Evolutionary conservation across 2,329 filamentous ascomycete species (phyloP).

Genomic region (Aspergillus arachidicola): DNA sequence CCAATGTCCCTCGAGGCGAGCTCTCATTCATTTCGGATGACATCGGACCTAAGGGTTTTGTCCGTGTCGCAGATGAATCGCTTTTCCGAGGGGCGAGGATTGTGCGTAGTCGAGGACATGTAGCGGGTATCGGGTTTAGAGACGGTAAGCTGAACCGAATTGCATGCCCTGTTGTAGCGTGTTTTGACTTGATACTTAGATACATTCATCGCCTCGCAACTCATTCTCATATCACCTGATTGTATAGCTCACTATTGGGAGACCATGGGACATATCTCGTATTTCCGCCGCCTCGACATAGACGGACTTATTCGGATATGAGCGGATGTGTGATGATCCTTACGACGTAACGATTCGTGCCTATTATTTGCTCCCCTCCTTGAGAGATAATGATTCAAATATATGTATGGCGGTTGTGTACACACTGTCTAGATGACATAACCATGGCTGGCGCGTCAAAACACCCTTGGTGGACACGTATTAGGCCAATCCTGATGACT

Average conservation of each 20-base stretch:
- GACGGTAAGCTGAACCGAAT: conserved; percentile 61
- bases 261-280: conserved; percentile 49
- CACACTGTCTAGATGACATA: not conserved
- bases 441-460: not conserved
- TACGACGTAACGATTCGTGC: conserved; percentile 16
- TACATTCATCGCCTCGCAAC: conserved; percentile 69
- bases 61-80: conserved; percentile 65
- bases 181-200: conserved; percentile 24
- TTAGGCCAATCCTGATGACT: not conserved
- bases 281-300: conserved; percentile 47
- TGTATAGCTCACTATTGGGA: conserved; percentile 82
- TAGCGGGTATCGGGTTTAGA: conserved; percentile 72
- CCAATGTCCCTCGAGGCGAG: conserved; percentile 85
- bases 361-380: not conserved
- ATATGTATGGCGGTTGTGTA: conserved; percentile 8
- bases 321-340: conserved; percentile 3
- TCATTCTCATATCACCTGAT: conserved; percentile 78
- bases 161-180: not conserved
- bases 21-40: conserved; percentile 80
- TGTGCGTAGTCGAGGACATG: conserved; percentile 74
- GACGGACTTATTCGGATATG: conserved; percentile 39
- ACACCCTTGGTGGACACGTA: not conserved
- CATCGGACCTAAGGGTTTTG: conserved; percentile 66
- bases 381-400: not conserved
- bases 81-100: conserved; percentile 74